Percentiles rank a stretch among this genome's conserved stretches.
phyloP scores from a whole-genome alignment of 1,284 basidiomycete genomes.

The Bondarzewia mesenterica region DNA sequence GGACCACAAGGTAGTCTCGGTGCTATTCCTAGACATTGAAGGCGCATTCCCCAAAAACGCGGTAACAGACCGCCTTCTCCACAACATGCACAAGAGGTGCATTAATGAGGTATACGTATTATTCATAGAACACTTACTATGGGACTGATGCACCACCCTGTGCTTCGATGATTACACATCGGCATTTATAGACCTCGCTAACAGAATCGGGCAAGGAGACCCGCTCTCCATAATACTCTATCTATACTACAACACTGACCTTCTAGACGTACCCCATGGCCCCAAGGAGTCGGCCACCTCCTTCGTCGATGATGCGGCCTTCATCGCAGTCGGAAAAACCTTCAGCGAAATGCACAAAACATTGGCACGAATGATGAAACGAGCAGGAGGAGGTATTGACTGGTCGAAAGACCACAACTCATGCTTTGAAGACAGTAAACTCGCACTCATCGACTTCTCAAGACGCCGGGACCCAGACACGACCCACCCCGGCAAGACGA shows the following conservation, averaged over 20 bases:
- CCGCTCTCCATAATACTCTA: slow-evolving; percentile 24
- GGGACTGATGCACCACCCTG: slow-evolving; percentile 7
- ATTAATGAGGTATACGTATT: slow-evolving; percentile 17
- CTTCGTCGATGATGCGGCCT: slow-evolving; percentile 23
- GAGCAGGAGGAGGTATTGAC: slow-evolving; percentile 12
- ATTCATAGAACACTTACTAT: slow-evolving; percentile 18
- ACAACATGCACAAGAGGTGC: slow-evolving; percentile 21
- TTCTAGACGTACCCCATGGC: slow-evolving; percentile 14
- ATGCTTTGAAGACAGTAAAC: slow-evolving; percentile 7
- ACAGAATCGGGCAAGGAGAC: slow-evolving; percentile 10
- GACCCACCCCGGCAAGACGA: no score
- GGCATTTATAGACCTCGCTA: background rate
- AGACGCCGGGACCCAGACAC: no score
- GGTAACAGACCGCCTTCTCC: slow-evolving; percentile 19
- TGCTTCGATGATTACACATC: background rate
- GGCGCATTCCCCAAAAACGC: slow-evolving; percentile 31
- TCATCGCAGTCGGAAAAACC: slow-evolving; percentile 10
- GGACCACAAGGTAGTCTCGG: slow-evolving; percentile 20
- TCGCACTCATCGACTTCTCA: background rate
- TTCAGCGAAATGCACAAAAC: slow-evolving; percentile 12
- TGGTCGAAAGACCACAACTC: slow-evolving; percentile 20
- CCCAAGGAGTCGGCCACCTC: slow-evolving; percentile 14
- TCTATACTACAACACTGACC: slow-evolving; percentile 25
- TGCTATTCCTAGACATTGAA: slow-evolving; percentile 32
- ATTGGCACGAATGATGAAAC: slow-evolving; percentile 15